phyloP scores from a whole-genome alignment of 768 basidiomycete species.

The Tulasnella sp. region DNA sequence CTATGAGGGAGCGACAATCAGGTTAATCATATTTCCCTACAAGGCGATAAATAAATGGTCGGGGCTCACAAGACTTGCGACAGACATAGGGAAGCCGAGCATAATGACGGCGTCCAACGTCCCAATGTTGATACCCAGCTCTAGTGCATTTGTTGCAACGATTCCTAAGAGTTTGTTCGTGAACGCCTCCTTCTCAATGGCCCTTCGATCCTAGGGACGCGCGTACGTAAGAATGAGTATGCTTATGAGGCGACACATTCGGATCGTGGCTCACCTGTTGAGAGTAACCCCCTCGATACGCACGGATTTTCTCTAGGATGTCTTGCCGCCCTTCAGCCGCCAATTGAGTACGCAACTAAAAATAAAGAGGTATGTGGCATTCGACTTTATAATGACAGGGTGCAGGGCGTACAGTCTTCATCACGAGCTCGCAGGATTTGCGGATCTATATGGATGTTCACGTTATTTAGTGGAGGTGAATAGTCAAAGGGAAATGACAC shows the following conservation, averaged over 20 bases:
- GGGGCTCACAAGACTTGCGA: constrained; percentile 65
- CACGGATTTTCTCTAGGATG: constrained; percentile 61
- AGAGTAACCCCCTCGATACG: constrained; percentile 81
- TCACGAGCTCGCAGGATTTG: constrained; percentile 70
- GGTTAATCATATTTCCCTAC: no score
- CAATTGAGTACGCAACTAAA: constrained; percentile 40
- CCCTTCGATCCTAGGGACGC: constrained; percentile 61
- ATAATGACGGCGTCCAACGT: constrained; percentile 82
- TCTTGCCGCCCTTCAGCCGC: constrained; percentile 67
- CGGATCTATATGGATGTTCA: constrained; percentile 43
- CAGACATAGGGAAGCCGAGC: constrained; percentile 69
- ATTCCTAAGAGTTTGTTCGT: constrained; percentile 74
- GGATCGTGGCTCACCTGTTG: constrained; percentile 38
- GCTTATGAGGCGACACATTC: not conserved
- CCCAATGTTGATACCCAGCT: constrained; percentile 86
- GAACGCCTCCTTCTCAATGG: constrained; percentile 80
- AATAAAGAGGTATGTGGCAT: no score
- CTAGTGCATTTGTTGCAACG: constrained; percentile 81
- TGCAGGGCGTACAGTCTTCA: constrained; percentile 9
- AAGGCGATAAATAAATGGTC: not conserved
- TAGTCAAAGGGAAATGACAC: not conserved
- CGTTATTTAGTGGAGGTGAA: not conserved
- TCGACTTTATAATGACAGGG: no score
- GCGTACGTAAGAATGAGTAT: not conserved
- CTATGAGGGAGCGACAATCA: constrained; percentile 34